Evolutionary conservation across 371 early-diverging fungal species (phyloP).

Genomic region (Saksenaea vasiformis): DNA sequence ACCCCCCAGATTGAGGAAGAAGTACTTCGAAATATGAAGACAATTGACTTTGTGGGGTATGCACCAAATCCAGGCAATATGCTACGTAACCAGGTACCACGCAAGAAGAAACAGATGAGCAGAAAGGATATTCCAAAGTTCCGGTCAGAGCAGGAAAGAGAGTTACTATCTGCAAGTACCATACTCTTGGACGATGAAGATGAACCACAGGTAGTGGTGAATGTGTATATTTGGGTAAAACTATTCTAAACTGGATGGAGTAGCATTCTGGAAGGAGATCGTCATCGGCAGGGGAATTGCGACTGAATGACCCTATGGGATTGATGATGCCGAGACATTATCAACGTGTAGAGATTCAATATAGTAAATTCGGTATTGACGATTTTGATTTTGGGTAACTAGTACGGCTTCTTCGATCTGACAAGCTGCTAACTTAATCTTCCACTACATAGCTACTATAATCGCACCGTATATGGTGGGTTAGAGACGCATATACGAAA

Average conservation of each 20-base stretch:
- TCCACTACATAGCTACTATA: conserved; percentile 65
- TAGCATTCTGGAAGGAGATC: conserved; percentile 37
- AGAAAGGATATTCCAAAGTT: conserved; percentile 77
- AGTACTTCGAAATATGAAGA: conserved; percentile 76
- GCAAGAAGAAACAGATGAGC: conserved; percentile 36
- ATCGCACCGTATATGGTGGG: conserved; percentile 82
- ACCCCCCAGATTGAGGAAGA: conserved; percentile 73
- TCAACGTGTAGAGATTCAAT: conserved; percentile 81
- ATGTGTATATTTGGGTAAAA: background rate
- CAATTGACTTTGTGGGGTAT: conserved; percentile 90
- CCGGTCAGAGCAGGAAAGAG: conserved; percentile 81
- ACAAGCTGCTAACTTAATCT: background rate
- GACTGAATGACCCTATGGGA: conserved; percentile 33
- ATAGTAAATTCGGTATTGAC: conserved; percentile 91
- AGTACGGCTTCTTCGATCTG: background rate
- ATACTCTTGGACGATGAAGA: conserved; percentile 31
- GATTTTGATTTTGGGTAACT: conserved; percentile 93
- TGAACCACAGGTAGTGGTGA: conserved; percentile 15
- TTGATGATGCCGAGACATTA: conserved; percentile 68
- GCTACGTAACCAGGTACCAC: conserved; percentile 77
- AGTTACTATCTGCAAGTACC: conserved; percentile 51
- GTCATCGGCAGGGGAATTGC: conserved; percentile 40
- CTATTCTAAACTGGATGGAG: background rate
- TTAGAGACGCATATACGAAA: conserved; percentile 91
- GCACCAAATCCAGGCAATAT: conserved; percentile 81